Conservation (phyloP, 352 stramenopile genomes). For the Lagenidium giganteum region DNA sequence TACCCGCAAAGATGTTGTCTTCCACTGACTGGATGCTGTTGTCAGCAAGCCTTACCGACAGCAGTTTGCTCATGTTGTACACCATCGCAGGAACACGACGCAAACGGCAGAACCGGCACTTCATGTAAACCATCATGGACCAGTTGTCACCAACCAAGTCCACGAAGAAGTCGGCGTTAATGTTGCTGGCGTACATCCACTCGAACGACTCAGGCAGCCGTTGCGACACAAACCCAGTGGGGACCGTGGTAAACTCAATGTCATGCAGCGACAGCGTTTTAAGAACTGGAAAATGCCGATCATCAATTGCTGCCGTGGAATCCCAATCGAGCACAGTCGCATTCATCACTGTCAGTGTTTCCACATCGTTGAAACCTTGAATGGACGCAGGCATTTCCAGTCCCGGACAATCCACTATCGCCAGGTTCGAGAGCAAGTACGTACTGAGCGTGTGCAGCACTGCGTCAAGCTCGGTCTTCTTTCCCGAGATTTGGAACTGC, state of each 20-base stretch:
- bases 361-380: background rate
- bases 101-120: constrained; percentile 2
- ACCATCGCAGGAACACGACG: background rate
- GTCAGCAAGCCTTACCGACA: background rate
- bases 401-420: constrained; percentile 1
- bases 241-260: background rate
- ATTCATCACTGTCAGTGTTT: background rate
- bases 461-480: background rate
- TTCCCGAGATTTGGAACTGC: too few relatives aligned
- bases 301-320: background rate
- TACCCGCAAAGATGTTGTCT: background rate
- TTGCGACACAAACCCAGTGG: background rate
- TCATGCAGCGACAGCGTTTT: background rate
- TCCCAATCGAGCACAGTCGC: background rate
- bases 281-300: too few relatives aligned
- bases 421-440: background rate
- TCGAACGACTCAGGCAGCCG: constrained; percentile 2
- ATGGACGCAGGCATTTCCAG: background rate
- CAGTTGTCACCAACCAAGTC: constrained; percentile 2
- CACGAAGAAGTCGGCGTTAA: background rate
- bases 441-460: constrained; percentile 1
- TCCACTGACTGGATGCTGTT: constrained; percentile 4
- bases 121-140: background rate
- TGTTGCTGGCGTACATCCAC: constrained; percentile 2
- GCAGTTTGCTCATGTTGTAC: background rate